Base-by-base conservation (phyloP, 306 rosid species). In the Pterocarpus santalinus region DNA sequence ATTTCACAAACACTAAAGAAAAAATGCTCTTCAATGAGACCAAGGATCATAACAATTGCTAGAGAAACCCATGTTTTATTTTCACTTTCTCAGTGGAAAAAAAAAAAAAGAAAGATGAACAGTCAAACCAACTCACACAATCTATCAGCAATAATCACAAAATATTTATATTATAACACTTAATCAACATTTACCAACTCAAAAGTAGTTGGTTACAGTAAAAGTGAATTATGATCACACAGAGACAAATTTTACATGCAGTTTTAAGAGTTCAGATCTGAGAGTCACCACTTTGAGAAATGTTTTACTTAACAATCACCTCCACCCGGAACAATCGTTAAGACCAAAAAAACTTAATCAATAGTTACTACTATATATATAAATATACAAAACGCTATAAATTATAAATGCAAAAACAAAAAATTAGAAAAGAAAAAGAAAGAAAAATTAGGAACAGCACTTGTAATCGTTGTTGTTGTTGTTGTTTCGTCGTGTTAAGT, bases 401-500 rank as follows among this genome's bases (percentile, higher is more conserved):
- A 14, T 47, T 17, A 44, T 34, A 52, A 55, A 63, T 35, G 11
- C 60, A 43, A 17, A 44, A 22, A 38, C 1, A 0, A 1, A 2
- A 41, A 78, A 72, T 43, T 15, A 28, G 0, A 9, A 38, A 36
- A 34, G 4, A 8, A 32, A 1, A 16, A 16, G 36, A 28, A 11
- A 2, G 7, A n/a, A 64, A 47, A 72, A 66, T 81, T 52, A 84
- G 11, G 61, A 70, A 65, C 41, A 39, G 39, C 74, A 35, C 39
- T 76, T 83, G 78, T 43, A 41, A 63, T 65, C 32, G 52, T 83
- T 16, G 17, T 68, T 78, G 49, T 17, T 60, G 49, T 15, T 60
- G 32, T 22, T 72, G 79, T 32, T 73, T 69, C 78, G 84, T 84
- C 62, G 35, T 3, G 86, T 61, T n/a, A 89, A 62, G 77, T 83